phyloP scores from a whole-genome alignment of 148 eudicot genomes.

The Silene conica region DNA sequence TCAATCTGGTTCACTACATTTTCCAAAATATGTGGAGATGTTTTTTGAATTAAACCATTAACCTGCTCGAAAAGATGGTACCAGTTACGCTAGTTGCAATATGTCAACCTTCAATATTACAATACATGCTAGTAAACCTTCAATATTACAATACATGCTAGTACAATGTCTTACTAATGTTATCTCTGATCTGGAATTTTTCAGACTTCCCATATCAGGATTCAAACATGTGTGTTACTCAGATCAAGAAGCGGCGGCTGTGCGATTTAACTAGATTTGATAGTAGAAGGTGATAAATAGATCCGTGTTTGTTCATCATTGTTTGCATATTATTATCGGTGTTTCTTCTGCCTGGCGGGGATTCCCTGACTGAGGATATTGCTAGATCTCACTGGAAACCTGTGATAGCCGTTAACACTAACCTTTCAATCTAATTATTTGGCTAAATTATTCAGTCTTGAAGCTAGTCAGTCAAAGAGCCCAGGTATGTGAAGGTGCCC shows the following conservation, averaged over 20 bases:
- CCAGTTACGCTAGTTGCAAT: too few species aligned
- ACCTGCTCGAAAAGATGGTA: too few species aligned
- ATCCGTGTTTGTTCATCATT: background rate
- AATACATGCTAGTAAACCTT: background rate
- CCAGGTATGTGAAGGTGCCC: constrained; percentile 14
- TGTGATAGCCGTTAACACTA: constrained; percentile 19
- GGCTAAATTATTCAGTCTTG: background rate
- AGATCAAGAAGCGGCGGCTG: background rate
- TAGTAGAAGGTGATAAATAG: background rate
- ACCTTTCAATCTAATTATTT: constrained; percentile 7
- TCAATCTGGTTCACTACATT: too few species aligned
- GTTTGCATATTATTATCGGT: background rate
- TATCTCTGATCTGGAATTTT: background rate
- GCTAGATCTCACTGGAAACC: constrained; percentile 4
- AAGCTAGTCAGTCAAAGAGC: constrained; percentile 10
- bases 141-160: background rate
- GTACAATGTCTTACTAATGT: background rate
- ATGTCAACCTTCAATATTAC: background rate
- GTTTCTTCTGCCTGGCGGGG: constrained; percentile 6
- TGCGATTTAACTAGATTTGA: constrained; percentile 3
- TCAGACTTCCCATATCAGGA: constrained; percentile 19
- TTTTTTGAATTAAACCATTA: too few species aligned
- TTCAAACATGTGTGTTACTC: background rate
- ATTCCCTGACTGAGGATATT: constrained; percentile 13
- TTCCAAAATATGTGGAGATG: too few species aligned